These are phyloP conservation scores for Aspergillus saccharolyticus DNA, from an alignment of 495 filamentous ascomycete genomes.

Conservation along the genomic window DNA sequence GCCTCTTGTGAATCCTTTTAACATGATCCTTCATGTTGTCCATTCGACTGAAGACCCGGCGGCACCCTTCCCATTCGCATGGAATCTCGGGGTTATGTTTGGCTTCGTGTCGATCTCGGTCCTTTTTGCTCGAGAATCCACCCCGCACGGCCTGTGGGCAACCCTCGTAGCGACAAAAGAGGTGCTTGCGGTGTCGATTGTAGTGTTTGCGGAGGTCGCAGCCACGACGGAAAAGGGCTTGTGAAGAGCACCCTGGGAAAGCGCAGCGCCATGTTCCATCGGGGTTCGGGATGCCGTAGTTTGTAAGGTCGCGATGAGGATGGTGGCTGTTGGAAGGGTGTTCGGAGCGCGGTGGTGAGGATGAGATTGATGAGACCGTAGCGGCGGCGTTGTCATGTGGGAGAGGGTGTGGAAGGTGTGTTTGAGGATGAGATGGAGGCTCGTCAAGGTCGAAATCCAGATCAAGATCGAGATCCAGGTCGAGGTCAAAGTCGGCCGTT, in stretches of 20 bases:
- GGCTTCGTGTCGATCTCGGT: slow-evolving; percentile 56
- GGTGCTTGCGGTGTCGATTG: slow-evolving; percentile 56
- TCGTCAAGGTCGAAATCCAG: slow-evolving; percentile 6
- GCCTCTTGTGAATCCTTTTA: slow-evolving; percentile 39
- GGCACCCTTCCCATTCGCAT: slow-evolving; percentile 56
- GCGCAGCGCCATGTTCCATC: slow-evolving; percentile 50
- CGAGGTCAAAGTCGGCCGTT: slow-evolving; percentile 6
- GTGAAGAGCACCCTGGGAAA: slow-evolving; percentile 53
- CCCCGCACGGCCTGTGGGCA: slow-evolving; percentile 52
- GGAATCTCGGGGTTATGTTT: slow-evolving; percentile 56
- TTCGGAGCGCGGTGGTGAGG: not conserved
- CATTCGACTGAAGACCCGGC: slow-evolving; percentile 55
- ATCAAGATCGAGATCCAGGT: slow-evolving; percentile 8
- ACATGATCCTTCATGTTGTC: slow-evolving; percentile 64
- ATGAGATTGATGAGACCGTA: not conserved
- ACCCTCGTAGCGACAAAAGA: slow-evolving; percentile 58
- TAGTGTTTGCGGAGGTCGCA: slow-evolving; percentile 64
- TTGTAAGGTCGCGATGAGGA: not conserved
- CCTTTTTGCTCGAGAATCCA: slow-evolving; percentile 62
- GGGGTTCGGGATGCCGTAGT: slow-evolving; percentile 28
- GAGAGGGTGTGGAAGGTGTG: not conserved
- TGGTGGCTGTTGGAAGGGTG: not conserved
- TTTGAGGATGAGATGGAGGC: not conserved
- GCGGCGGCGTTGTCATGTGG: not conserved
- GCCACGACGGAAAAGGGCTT: slow-evolving; percentile 51